Evolutionary conservation across 257 asterid genomes (phyloP).

Genomic region (Echium plantagineum): DNA sequence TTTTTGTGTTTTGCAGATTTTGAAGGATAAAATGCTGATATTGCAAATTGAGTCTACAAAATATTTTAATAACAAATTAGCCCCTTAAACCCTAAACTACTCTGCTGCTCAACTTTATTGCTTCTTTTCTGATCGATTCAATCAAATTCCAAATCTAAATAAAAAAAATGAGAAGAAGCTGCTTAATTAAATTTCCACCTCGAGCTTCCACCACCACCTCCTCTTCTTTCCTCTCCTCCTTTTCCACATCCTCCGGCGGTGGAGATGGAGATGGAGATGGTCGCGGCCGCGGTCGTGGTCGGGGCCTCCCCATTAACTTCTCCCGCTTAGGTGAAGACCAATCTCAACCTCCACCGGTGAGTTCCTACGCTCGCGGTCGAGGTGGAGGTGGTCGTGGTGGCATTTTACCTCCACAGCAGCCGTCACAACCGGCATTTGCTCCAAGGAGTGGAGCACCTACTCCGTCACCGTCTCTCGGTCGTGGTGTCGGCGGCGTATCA

Average conservation of each 20-base stretch:
- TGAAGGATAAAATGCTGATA: too few species aligned
- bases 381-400: conserved; percentile 4
- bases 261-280: conserved; percentile 28
- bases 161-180: conserved; percentile 55
- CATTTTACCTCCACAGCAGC: too few species aligned
- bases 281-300: too few species aligned
- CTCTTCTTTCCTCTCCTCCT: conserved; percentile 25
- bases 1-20: too few species aligned
- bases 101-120: too few species aligned
- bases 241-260: conserved; percentile 33
- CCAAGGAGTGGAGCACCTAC: not conserved
- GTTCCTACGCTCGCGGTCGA: conserved; percentile 39
- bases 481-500: too few species aligned
- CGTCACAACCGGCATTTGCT: too few species aligned
- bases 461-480: conserved; percentile 16
- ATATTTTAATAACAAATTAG: too few species aligned
- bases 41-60: too few species aligned
- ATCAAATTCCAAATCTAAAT: not conserved
- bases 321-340: too few species aligned
- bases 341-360: conserved; percentile 12
- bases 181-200: conserved; percentile 34
- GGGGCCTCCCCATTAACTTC: too few species aligned
- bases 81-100: not conserved
- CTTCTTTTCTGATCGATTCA: too few species aligned
- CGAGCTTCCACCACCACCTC: conserved; percentile 21